Evolutionary conservation across 352 stramenopile species (phyloP), one percentile per base, ranked within the genome.

Genomic region (Pythium dissotocum): DNA sequence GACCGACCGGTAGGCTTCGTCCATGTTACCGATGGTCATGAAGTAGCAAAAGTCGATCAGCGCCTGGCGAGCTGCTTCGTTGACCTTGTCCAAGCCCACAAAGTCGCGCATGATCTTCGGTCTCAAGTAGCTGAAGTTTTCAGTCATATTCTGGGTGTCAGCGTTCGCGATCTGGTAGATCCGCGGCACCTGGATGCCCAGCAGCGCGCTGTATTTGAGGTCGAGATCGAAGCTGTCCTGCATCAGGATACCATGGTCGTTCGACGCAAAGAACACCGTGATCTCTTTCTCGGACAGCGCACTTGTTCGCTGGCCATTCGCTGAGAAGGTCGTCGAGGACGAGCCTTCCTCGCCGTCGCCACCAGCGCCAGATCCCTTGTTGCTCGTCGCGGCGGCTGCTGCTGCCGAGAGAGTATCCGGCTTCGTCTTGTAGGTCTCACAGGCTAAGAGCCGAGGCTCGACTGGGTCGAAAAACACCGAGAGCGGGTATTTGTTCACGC

Each of bases 11-110:
- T 98, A 98, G 1, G 95, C 95, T 69, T 98, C 92, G 77, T 99
- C 96, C 89, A 98, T 97, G 72, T 98, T 98, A 16, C 94, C 94
- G 12, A 97, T 85, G 10, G 93, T 97, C 61, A 98, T 93, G 70
- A 95, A 97, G 75, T 97, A 98, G 64, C 87, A 98, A 68, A 99
- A 99, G 65, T 98, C 91, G 51, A 99, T 88, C 26, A 99, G 74
- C 28, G 94, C 94, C 63, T 87, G 77, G 4, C 89, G 83, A 4
- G 87, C 93, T 5, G 93, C 76, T 2, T 89, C 86, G 55, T 98
- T 93, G 7, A 97, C 83, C 44, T 97, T 91, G 70, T 97, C 89
- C 21, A 97, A 76, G 0, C 94, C 94, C 12, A 93, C 86, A 76
- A 98, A 99, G 70, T 98, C 94, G 32, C 93, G 82, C 93, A 98